A percentile compares a stretch with the other conserved stretches of the same genome.
Conservation (phyloP, 1,284 basidiomycete genomes). For the Microbotryum scabiosae region DNA sequence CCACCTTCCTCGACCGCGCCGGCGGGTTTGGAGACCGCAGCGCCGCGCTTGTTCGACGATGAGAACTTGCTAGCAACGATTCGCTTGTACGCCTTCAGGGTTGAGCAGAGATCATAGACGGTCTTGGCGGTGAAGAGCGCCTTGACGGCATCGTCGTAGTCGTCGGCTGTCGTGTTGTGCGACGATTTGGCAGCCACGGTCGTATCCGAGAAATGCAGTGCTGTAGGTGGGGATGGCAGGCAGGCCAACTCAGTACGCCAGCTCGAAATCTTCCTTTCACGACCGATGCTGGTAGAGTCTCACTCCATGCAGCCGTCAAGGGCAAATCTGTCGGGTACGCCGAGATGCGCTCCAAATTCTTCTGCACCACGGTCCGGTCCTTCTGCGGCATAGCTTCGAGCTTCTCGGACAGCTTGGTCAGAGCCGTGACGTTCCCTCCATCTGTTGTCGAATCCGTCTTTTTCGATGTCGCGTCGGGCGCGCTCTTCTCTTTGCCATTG, state of each 20-base stretch:
- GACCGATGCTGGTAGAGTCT: neutral
- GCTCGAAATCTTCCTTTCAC: too few species aligned
- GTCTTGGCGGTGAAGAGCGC: constrained; percentile 21
- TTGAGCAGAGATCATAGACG: constrained; percentile 12
- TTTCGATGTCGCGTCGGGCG: too few species aligned
- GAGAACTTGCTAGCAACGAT: constrained; percentile 13
- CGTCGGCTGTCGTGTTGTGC: constrained; percentile 21
- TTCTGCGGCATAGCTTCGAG: constrained; percentile 7
- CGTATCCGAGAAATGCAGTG: constrained; percentile 30
- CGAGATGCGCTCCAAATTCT: constrained; percentile 17
- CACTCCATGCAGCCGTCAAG: constrained; percentile 26
- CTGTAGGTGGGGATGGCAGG: neutral
- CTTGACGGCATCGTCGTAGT: constrained; percentile 26
- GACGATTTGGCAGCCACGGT: constrained; percentile 25
- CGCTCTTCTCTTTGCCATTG: neutral
- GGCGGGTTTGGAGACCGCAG: too few species aligned
- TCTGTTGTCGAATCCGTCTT: neutral
- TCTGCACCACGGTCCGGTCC: constrained; percentile 12
- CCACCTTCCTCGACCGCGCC: neutral
- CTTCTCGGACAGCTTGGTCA: constrained; percentile 1
- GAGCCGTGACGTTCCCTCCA: neutral
- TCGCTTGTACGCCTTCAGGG: constrained; percentile 28
- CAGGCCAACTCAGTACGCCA: neutral
- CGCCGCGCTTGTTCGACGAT: constrained; percentile 13
- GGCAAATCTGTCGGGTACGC: constrained; percentile 25